Evolutionary conservation across 1,284 basidiomycete species (phyloP), one percentile per base, ranked within the genome.

Genomic region (Cryptococcus floricola): DNA sequence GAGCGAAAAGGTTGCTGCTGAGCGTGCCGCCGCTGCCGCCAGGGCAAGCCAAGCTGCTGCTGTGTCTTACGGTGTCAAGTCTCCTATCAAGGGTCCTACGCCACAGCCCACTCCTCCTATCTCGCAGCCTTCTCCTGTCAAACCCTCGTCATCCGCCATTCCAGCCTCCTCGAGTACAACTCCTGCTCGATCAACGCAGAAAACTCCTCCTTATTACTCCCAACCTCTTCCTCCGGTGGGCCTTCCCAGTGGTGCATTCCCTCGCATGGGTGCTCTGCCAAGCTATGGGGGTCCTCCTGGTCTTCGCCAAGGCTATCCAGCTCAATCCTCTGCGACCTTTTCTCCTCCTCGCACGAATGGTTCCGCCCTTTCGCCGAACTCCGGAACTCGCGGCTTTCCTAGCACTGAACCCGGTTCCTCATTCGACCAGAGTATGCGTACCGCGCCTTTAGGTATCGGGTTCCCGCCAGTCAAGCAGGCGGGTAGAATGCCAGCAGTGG

Each of bases 51-150:
- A 38, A n/a, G 39, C 60, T 23, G 48, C 52, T 2, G 49, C 62
- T 9, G 48, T 54, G 19, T 47, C 54, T 41, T 19, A 42, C 7
- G 54, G 57, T 44, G 50, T 52, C 46, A 54, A 59, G n/a, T 48
- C 56, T 13, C 52, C 64, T 39, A 59, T 61, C 50, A 68, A 63
- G 46, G 69, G 65, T 31, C 50, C 63, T 2, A 62, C 64, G 9
- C 62, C 66, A n/a, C 62, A 61, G 10, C 49, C 57, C 1, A 59
- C 64, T 2, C 62, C 66, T 7, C 69, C 70, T 1, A 42, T 58
- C 39, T 95, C 77, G 93, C 92, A 25, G 90, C 92, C 39, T 93
- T 97, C 81, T 90, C 94, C 75, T 93, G 46, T 65, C 62, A 65
- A 65, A 44, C 50, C 58, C 78, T 92, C 91, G 47, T 93, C 91